Percentiles rank a stretch among this genome's conserved stretches.
Evolutionary conservation across 345 rosid genomes (phyloP).

Genomic region (Citrus maxima): DNA sequence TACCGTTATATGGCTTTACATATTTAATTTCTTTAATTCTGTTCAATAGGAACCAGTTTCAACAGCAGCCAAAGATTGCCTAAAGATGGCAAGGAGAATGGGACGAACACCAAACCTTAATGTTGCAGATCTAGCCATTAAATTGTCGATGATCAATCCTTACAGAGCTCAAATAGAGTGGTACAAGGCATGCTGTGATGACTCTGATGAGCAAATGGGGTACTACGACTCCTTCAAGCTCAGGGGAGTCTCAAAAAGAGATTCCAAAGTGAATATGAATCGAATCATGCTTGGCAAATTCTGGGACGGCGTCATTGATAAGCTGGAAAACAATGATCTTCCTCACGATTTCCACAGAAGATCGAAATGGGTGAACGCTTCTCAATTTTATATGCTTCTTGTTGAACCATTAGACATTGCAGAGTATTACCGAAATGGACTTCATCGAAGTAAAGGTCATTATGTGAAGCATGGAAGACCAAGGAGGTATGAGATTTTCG

Average conservation of each 20-base stretch:
- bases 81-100: conserved; percentile 40
- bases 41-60: conserved; percentile 31
- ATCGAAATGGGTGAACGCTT: conserved; percentile 60
- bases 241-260: conserved; percentile 39
- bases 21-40: neutral
- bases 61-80: conserved; percentile 32
- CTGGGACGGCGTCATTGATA: conserved; percentile 59
- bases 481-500: conserved; percentile 67
- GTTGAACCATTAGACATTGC: conserved; percentile 85
- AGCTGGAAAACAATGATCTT: conserved; percentile 62
- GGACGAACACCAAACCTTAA: conserved; percentile 51
- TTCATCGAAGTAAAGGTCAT: conserved; percentile 31
- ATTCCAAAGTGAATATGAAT: conserved; percentile 53
- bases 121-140: conserved; percentile 45
- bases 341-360: conserved; percentile 59
- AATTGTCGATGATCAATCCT: conserved; percentile 38
- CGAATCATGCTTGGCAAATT: conserved; percentile 56
- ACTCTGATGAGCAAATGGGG: conserved; percentile 44
- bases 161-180: conserved; percentile 58
- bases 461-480: conserved; percentile 57
- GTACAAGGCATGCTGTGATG: conserved; percentile 56
- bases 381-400: conserved; percentile 65
- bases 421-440: conserved; percentile 38
- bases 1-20: neutral
- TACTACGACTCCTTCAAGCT: conserved; percentile 76